Conservation (phyloP, 306 rosid species). For the Cicer yamashitae region DNA sequence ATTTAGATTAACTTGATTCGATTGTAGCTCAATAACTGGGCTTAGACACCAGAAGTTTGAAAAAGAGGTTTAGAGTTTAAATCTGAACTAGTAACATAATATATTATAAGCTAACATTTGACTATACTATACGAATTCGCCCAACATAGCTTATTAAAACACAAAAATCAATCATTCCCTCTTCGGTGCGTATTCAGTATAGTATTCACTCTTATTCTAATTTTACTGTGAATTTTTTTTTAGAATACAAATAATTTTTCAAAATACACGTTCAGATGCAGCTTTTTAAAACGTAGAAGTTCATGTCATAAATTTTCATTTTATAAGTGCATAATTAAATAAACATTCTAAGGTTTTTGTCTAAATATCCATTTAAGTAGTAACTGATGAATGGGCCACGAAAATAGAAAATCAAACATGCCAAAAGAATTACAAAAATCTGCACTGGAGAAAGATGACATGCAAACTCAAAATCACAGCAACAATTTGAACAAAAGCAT, state of each 20-base stretch:
- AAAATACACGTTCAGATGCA: neutral
- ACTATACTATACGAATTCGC: too few species aligned
- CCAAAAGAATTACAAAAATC: neutral
- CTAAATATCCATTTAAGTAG: neutral
- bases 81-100: too few species aligned
- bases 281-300: neutral
- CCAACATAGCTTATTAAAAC: too few species aligned
- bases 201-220: too few species aligned
- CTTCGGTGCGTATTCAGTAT: too few species aligned
- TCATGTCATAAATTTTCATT: neutral
- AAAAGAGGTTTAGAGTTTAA: too few species aligned
- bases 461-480: slow-evolving; percentile 6
- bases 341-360: neutral
- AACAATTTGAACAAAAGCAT: neutral
- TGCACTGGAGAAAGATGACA: neutral
- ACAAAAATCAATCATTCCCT: too few species aligned
- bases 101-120: too few species aligned
- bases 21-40: too few species aligned
- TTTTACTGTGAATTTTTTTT: too few species aligned
- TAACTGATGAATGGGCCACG: neutral
- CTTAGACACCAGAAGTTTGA: too few species aligned
- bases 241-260: neutral
- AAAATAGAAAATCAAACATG: neutral
- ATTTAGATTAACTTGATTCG: too few species aligned
- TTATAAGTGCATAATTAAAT: neutral